These are phyloP conservation scores for Schoenoplectus triqueter DNA, from an alignment of 202 grass and related monocot genomes.

Conservation along the genomic window DNA sequence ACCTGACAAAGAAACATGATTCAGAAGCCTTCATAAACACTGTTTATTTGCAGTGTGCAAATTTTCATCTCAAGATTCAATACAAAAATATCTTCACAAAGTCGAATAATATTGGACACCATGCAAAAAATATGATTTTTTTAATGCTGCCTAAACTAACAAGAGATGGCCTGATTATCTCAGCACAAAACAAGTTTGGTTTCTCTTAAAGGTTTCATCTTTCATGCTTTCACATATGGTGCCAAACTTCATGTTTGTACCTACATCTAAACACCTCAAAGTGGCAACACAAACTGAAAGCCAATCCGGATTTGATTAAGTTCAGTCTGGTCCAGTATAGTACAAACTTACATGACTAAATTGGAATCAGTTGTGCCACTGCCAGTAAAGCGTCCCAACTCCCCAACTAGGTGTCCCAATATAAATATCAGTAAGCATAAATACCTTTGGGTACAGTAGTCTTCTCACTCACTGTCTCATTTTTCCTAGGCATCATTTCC, in stretches of 20 bases:
- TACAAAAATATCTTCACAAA: conserved; percentile 17
- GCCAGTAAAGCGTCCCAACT: not conserved
- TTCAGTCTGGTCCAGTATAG: conserved; percentile 19
- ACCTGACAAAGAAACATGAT: conserved; percentile 36
- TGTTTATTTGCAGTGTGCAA: not conserved
- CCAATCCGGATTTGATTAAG: not conserved
- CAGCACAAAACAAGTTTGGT: not conserved
- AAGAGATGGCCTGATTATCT: not conserved
- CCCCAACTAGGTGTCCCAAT: not conserved
- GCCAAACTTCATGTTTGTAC: not conserved
- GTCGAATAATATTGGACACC: not conserved
- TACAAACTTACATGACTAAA: conserved; percentile 3
- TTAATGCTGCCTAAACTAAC: not conserved
- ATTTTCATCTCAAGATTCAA: not conserved
- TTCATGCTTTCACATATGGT: conserved; percentile 8
- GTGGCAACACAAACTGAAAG: not conserved
- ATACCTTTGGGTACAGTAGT: conserved; percentile 11
- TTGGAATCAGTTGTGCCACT: not conserved
- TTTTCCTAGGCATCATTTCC: conserved; percentile 48
- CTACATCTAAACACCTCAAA: not conserved
- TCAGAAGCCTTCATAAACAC: not conserved
- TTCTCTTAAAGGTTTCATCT: not conserved
- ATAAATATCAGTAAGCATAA: not conserved
- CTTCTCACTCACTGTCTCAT: not conserved
- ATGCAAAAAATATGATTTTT: not conserved